Evolutionary conservation across 1,284 basidiomycete species (phyloP).

Genomic region (Ceratorhiza oryzae-sativae): DNA sequence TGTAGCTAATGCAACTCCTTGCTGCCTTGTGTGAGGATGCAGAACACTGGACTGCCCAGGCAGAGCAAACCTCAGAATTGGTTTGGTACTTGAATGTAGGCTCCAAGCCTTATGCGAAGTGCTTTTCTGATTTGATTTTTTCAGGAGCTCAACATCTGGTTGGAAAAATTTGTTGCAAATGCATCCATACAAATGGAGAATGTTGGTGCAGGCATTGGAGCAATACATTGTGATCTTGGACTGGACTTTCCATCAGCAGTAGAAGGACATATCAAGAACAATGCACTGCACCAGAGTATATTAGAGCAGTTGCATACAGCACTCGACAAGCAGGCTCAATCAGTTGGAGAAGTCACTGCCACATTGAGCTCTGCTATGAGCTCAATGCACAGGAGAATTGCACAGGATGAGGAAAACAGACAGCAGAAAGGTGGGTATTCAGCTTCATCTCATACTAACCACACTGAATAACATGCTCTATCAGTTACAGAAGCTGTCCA

Average conservation of each 20-base stretch:
- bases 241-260: slow-evolving; percentile 40
- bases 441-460: slow-evolving; percentile 37
- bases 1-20: slow-evolving; percentile 2
- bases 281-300: slow-evolving; percentile 38
- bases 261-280: slow-evolving; percentile 30
- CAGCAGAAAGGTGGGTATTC: slow-evolving; percentile 20
- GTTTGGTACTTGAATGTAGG: slow-evolving; percentile 28
- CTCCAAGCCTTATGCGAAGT: not conserved
- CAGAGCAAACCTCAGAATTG: slow-evolving; percentile 25
- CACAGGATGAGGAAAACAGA: not conserved
- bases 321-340: slow-evolving; percentile 55
- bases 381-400: slow-evolving; percentile 9
- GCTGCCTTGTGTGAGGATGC: slow-evolving; percentile 19
- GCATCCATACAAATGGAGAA: slow-evolving; percentile 72
- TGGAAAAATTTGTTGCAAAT: slow-evolving; percentile 79
- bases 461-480: slow-evolving; percentile 21
- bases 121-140: not conserved
- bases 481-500: slow-evolving; percentile 65
- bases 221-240: slow-evolving; percentile 50
- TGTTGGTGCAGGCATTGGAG: slow-evolving; percentile 65
- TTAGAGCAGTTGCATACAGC: slow-evolving; percentile 46
- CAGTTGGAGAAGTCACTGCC: slow-evolving; percentile 46
- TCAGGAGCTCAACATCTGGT: slow-evolving; percentile 62
- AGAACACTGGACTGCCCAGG: slow-evolving; percentile 18
- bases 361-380: slow-evolving; percentile 14